A percentile compares a stretch with the other conserved stretches of the same genome.
Conservation (phyloP, 257 asterid genomes). For the Henckelia pumila region DNA sequence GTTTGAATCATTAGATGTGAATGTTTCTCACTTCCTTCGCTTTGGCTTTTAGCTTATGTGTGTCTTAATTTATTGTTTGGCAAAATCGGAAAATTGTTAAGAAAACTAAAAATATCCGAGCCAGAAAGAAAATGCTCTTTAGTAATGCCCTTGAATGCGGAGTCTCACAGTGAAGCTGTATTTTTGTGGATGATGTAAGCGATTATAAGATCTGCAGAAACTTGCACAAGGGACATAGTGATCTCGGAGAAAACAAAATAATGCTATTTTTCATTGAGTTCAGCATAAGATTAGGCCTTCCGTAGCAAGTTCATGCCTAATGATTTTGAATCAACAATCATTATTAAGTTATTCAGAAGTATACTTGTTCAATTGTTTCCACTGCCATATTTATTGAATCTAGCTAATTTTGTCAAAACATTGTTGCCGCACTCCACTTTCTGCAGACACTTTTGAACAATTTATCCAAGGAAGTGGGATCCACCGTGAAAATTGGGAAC, state of each 20-base stretch:
- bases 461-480: slow-evolving; percentile 81
- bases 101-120: background rate
- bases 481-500: slow-evolving; percentile 68
- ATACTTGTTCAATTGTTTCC: slow-evolving; percentile 2
- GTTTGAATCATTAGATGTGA: slow-evolving; percentile 31
- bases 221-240: slow-evolving; percentile 1
- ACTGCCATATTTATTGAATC: slow-evolving; percentile 8
- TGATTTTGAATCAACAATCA: slow-evolving; percentile 6
- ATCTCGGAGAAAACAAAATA: background rate
- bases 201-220: background rate
- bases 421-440: slow-evolving; percentile 23
- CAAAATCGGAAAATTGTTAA: background rate
- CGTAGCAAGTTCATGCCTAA: background rate
- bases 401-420: too few relatives aligned
- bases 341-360: background rate
- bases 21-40: slow-evolving; percentile 5
- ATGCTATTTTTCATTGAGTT: background rate
- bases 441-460: slow-evolving; percentile 65
- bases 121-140: background rate
- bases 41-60: slow-evolving; percentile 8
- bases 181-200: background rate
- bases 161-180: slow-evolving; percentile 13
- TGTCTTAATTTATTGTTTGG: slow-evolving; percentile 15
- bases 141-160: slow-evolving; percentile 2
- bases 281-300: background rate